Evolutionary conservation across 345 rosid genomes (phyloP), one percentile per base, ranked within the genome.

Genomic region (Stellera chamaejasme): DNA sequence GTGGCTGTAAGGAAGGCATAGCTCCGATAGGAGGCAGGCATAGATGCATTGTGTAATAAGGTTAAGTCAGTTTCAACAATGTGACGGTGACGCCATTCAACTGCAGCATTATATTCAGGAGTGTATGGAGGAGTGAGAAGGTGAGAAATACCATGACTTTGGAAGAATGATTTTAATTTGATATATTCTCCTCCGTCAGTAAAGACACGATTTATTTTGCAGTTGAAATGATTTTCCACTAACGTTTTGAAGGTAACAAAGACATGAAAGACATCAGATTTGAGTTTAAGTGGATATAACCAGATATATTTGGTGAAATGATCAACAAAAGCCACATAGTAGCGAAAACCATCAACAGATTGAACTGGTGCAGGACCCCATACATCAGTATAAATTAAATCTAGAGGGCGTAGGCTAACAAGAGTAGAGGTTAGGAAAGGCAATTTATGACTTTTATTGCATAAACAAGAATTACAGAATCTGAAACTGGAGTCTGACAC

Each of bases 21-120:
- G 7, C 5, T 32, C 39, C 7, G 7, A 7, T 3, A 32, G 39
- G 39, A 32, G 3, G 1, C 3, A 7, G 39, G 1, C 39, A 32
- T 32, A 3, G 7, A 32, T 4, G 39, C 39, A 3, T 32, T 4
- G 7, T 32, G 7, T 4, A 32, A 7, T 32, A 32, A 0, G 39
- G 7, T 7, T 3, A 32, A 3, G 3, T 7, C 3, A 3, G 39
- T 32, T 32, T 32, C 39, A 32, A 32, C 39, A 32, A 32, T 32
- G 39, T 32, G 39, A 32, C 7, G 39, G 11, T 59, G 62, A 3
- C 27, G 2, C 0, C 62, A 4, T 16, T 59, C 62, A 13, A 45
- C 25, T 11, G 48, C 11, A 4, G 43, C 62, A 45, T 59, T 59
- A 4, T 48, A 53, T 11, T 59, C 43, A 13, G 62, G 54, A 3